A percentile compares a stretch with the other conserved stretches of the same genome.
These are phyloP conservation scores for Kalmusia sp. DNA, from an alignment of 2,329 filamentous ascomycete genomes.

Conservation along the genomic window DNA sequence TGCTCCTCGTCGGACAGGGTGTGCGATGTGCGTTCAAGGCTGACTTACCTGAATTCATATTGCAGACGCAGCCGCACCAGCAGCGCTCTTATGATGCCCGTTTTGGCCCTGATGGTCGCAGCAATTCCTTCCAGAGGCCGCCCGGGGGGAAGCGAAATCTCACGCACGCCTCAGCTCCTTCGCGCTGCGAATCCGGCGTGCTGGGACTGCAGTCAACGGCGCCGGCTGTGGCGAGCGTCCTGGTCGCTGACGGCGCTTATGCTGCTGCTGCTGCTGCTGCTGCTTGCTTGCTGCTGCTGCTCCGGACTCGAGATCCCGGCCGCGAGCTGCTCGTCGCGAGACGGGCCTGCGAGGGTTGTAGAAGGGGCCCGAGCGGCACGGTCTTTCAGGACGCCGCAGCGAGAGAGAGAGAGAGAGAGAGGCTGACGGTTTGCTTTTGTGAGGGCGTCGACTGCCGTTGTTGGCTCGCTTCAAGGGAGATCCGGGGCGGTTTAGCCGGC, in stretches of 20 bases:
- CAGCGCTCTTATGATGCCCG: conserved; percentile 28
- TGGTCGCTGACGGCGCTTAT: conserved; percentile 29
- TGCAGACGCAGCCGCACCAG: conserved; percentile 30
- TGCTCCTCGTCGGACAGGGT: conserved; percentile 31
- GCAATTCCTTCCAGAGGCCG: conserved; percentile 20
- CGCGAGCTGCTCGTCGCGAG: conserved; percentile 3
- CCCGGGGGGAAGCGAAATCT: conserved; percentile 26
- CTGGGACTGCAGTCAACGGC: conserved; percentile 33
- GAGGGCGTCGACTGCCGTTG: conserved; percentile 39
- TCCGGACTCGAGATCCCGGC: conserved; percentile 17
- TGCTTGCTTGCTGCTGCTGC: conserved; percentile 11
- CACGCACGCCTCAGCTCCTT: conserved; percentile 33
- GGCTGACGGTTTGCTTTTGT: conserved; percentile 16
- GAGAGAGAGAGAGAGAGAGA: too few species aligned
- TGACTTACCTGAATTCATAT: conserved; percentile 51
- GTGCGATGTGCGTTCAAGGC: conserved; percentile 22
- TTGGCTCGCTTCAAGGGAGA: conserved; percentile 46
- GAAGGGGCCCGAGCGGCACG: conserved; percentile 20
- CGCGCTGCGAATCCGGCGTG: conserved; percentile 30
- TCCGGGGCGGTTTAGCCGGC: conserved; percentile 47
- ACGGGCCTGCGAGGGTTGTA: conserved; percentile 10
- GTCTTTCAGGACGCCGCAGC: too few species aligned
- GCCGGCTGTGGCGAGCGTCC: conserved; percentile 34
- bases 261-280: conserved; percentile 13
- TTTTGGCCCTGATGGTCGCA: conserved; percentile 21